These are phyloP conservation scores for Mortierella hygrophila DNA, from an alignment of 192 early-diverging fungal species.

Conservation along the genomic window DNA sequence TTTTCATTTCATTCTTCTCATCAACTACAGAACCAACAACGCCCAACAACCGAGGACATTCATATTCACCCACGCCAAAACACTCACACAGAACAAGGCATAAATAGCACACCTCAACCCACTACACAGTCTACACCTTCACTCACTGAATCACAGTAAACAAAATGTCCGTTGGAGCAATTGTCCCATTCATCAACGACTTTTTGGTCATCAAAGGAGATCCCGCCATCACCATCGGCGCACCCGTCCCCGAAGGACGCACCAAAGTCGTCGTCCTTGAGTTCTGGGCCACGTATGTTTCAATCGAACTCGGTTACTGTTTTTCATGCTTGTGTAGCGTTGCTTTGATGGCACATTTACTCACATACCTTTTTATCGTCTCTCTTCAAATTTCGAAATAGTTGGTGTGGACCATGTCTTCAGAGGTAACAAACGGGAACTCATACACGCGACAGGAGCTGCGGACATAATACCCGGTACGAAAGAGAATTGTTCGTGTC, in stretches of 20 bases:
- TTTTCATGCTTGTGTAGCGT: neutral
- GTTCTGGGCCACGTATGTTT: slow-evolving; percentile 57
- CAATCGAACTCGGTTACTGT: neutral
- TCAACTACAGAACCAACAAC: neutral
- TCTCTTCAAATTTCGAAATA: neutral
- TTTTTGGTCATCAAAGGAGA: slow-evolving; percentile 57
- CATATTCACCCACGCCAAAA: no score
- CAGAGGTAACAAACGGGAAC: slow-evolving; percentile 24
- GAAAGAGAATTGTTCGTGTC: neutral
- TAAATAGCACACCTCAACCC: neutral
- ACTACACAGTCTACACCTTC: neutral
- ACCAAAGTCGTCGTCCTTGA: slow-evolving; percentile 51
- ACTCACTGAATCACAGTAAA: neutral
- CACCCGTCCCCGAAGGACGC: slow-evolving; percentile 44
- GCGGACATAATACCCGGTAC: neutral
- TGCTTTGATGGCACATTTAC: neutral
- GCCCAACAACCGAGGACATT: neutral
- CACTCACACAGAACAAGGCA: neutral
- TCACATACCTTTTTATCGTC: neutral
- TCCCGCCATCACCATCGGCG: slow-evolving; percentile 46
- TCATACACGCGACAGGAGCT: neutral
- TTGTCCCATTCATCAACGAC: slow-evolving; percentile 49
- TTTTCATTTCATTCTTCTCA: neutral
- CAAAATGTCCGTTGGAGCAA: slow-evolving; percentile 53
- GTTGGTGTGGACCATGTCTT: slow-evolving; percentile 51